These are phyloP conservation scores for Capronia epimyces DNA, from an alignment of 2,329 filamentous ascomycete species.

Conservation along the genomic window DNA sequence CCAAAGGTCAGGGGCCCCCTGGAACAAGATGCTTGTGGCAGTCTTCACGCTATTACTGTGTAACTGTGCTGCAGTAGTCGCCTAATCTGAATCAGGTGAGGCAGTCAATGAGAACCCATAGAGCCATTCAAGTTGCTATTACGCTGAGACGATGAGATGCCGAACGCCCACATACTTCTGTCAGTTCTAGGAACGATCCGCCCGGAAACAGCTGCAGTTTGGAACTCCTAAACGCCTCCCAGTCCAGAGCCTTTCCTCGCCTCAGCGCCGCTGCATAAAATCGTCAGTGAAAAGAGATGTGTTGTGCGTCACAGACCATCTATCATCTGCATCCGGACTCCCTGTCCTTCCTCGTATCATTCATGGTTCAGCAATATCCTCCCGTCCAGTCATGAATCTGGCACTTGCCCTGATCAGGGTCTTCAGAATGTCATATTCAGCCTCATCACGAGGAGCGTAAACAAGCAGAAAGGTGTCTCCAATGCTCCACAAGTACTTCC, in stretches of 20 bases:
- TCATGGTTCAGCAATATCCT: conserved; percentile 13
- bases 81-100: too few species aligned
- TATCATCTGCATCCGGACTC: too few species aligned
- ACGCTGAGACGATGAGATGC: too few species aligned
- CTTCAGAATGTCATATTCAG: conserved; percentile 60
- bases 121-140: too few species aligned
- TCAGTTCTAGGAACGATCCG: not conserved
- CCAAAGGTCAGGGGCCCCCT: too few species aligned
- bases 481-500: conserved; percentile 22
- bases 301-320: not conserved
- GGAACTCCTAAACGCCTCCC: too few species aligned
- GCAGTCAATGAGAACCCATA: too few species aligned
- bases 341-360: not conserved
- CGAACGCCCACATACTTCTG: too few species aligned
- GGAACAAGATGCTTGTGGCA: too few species aligned
- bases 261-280: not conserved
- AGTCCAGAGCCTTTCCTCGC: not conserved
- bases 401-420: conserved; percentile 20
- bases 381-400: conserved; percentile 20
- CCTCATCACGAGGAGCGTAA: conserved; percentile 67
- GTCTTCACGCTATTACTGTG: too few species aligned
- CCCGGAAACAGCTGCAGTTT: not conserved
- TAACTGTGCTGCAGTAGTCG: too few species aligned
- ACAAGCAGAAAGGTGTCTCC: conserved; percentile 54
- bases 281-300: not conserved